Evolutionary conservation across 129 eudicot genomes (phyloP), one percentile per base, ranked within the genome.

Genomic region (Lactuca sativa): DNA sequence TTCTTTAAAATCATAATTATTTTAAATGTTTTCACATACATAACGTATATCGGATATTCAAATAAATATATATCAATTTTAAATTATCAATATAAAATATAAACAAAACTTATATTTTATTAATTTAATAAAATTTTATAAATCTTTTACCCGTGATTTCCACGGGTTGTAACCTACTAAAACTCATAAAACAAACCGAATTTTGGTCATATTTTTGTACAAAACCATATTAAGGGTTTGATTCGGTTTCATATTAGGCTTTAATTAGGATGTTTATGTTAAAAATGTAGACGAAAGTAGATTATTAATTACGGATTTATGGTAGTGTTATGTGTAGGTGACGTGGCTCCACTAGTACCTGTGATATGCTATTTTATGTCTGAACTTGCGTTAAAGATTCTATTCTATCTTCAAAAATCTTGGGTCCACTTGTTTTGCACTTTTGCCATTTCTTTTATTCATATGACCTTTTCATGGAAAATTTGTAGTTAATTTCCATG

Each of bases 381-480:
- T 31, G 6, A 57, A 66, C 48, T 43, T 41, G 51, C 66, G 16
- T 56, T 76, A 49, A 30, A 76, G 80, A 76, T 68, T 76, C 80
- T 68, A 13, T 68, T 60, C 75, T 76, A 76, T 76, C 80, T 52
- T 49, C 58, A 61, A 66, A 61, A 62, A 73, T 77, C 64, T 48
- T 33, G 82, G 80, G 79, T 72, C 82, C 63, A 76, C 59, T 75
- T 38, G 49, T 43, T 51, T 60, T 66, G 60, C 63, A 52, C 80
- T 76, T 76, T 76, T 76, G 3, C 54, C 11, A 67, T 58, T 64
- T 74, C 67, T 41, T 52, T 73, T 31, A 44, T 65, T 57, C 72
- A 55, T 72, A 48, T 56, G 18, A 16, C 78, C 62, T 72, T 70
- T 72, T 72, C 33, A 13, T 16, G 56, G 49, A 7, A n/a, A 62